Evolutionary conservation across 2,329 filamentous ascomycete genomes (phyloP).

Genomic region (Magnaporthiopsis poae): DNA sequence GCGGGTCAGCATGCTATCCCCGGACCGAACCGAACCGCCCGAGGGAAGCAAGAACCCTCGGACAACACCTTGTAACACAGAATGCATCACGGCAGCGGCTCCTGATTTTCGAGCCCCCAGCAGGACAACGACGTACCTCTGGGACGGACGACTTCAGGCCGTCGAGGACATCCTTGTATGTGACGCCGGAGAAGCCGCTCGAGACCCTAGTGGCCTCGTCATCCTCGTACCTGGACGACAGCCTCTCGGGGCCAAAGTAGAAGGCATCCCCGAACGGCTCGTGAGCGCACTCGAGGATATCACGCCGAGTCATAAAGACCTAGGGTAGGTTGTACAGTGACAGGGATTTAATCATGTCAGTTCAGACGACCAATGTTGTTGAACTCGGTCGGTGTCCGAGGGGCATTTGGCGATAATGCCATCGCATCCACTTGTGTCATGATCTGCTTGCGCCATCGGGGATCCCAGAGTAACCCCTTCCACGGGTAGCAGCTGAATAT

Average conservation of each 20-base stretch:
- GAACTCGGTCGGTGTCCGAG: too few relatives aligned
- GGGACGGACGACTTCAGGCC: slow-evolving; percentile 15
- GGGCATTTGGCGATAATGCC: not conserved
- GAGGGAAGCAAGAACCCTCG: not conserved
- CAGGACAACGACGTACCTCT: not conserved
- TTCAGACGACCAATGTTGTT: not conserved
- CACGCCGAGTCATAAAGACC: slow-evolving; percentile 92
- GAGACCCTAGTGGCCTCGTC: slow-evolving; percentile 47
- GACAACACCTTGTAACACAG: not conserved
- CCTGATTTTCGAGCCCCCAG: not conserved
- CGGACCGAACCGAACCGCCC: too few relatives aligned
- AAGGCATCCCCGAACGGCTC: slow-evolving; percentile 96
- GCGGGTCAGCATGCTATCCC: not conserved
- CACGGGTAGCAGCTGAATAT: not conserved
- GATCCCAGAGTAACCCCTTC: not conserved
- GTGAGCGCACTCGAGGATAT: slow-evolving; percentile 74
- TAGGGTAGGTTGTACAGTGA: slow-evolving; percentile 24
- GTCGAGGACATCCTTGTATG: slow-evolving; percentile 69
- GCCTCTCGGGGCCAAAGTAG: slow-evolving; percentile 85
- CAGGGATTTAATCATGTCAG: not conserved
- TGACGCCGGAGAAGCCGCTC: slow-evolving; percentile 60
- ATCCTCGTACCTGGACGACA: slow-evolving; percentile 67
- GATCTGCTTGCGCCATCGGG: not conserved
- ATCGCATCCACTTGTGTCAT: not conserved
- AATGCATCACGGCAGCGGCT: too few relatives aligned